Conservation (phyloP, 2,329 filamentous ascomycete genomes). For the Coniosporium tulheliwenetii region DNA sequence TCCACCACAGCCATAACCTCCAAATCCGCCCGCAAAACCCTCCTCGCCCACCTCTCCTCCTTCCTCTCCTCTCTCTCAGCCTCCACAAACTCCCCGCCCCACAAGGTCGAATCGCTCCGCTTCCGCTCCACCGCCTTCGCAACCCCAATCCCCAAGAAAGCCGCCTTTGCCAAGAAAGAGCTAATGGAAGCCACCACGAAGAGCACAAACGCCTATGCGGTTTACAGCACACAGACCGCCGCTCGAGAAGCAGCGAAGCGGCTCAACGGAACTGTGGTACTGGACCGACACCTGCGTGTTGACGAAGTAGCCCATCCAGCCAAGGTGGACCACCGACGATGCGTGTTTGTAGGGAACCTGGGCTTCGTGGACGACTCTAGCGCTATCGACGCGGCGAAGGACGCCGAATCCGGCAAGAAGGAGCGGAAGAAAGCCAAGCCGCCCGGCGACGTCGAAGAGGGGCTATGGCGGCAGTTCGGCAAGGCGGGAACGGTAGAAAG, state of each 20-base stretch:
- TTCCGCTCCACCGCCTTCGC: slow-evolving; percentile 89
- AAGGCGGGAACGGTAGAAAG: slow-evolving; percentile 76
- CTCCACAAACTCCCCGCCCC: slow-evolving; percentile 30
- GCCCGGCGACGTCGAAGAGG: slow-evolving; percentile 81
- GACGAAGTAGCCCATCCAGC: slow-evolving; percentile 83
- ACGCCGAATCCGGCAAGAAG: slow-evolving; percentile 45
- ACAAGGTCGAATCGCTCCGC: slow-evolving; percentile 77
- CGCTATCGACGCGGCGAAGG: slow-evolving; percentile 42
- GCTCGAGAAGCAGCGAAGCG: slow-evolving; percentile 60
- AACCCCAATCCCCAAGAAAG: slow-evolving; percentile 72
- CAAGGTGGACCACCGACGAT: slow-evolving; percentile 68
- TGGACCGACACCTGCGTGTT: slow-evolving; percentile 78
- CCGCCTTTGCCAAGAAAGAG: slow-evolving; percentile 82
- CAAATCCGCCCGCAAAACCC: slow-evolving; percentile 62
- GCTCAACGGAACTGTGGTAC: slow-evolving; percentile 70
- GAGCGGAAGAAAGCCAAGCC: slow-evolving; percentile 56
- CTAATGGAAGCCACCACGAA: slow-evolving; percentile 84
- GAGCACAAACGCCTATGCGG: slow-evolving; percentile 85
- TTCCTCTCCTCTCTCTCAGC: slow-evolving; percentile 39
- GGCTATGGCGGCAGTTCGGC: slow-evolving; percentile 69
- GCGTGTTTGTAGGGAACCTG: slow-evolving; percentile 91
- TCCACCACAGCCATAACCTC: slow-evolving; percentile 69
- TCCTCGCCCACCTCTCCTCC: slow-evolving; percentile 64
- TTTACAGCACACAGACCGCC: slow-evolving; percentile 62
- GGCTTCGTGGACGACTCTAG: slow-evolving; percentile 91